Evolutionary conservation across 2,329 filamentous ascomycete species (phyloP).

Genomic region (Tolypocladium capitatum): DNA sequence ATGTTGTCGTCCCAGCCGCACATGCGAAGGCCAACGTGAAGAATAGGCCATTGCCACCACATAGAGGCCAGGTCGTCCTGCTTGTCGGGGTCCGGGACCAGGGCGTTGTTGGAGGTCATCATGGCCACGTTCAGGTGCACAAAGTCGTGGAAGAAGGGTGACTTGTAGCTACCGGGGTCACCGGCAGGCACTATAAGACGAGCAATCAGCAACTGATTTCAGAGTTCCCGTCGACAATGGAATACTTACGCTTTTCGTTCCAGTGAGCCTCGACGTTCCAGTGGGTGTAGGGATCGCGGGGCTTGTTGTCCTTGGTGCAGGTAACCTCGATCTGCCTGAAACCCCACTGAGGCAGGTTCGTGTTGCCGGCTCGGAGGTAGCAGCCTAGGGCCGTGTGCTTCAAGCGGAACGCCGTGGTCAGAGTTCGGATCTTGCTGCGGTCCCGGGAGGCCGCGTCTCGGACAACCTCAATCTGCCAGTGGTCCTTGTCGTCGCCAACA

Average conservation of each 20-base stretch:
- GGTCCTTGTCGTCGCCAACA: slow-evolving; percentile 91
- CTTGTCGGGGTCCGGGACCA: slow-evolving; percentile 96
- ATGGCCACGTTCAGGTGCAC: slow-evolving; percentile 97
- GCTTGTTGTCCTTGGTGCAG: slow-evolving; percentile 86
- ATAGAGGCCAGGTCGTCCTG: slow-evolving; percentile 93
- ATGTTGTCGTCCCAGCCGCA: slow-evolving; percentile 94
- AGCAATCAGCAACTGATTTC: not conserved
- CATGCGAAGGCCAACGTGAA: slow-evolving; percentile 94
- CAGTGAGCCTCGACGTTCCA: slow-evolving; percentile 96
- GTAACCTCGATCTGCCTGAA: slow-evolving; percentile 99
- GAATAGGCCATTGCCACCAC: slow-evolving; percentile 97
- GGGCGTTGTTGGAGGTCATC: slow-evolving; percentile 99
- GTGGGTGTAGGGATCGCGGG: slow-evolving; percentile 86
- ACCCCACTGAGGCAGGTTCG: slow-evolving; percentile 96
- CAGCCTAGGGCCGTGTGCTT: slow-evolving; percentile 73
- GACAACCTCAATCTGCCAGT: slow-evolving; percentile 90
- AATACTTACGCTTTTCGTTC: slow-evolving; percentile 75
- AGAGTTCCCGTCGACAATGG: not conserved
- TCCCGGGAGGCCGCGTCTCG: slow-evolving; percentile 80
- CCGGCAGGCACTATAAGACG: slow-evolving; percentile 62
- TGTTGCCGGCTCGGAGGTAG: slow-evolving; percentile 88
- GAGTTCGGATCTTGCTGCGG: slow-evolving; percentile 70
- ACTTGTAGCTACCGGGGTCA: slow-evolving; percentile 86
- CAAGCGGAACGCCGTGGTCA: slow-evolving; percentile 86
- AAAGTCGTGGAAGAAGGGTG: slow-evolving; percentile 94